Evolutionary conservation across 257 asterid species (phyloP), one percentile per base, ranked within the genome.

Genomic region (Ehretia macrophylla): DNA sequence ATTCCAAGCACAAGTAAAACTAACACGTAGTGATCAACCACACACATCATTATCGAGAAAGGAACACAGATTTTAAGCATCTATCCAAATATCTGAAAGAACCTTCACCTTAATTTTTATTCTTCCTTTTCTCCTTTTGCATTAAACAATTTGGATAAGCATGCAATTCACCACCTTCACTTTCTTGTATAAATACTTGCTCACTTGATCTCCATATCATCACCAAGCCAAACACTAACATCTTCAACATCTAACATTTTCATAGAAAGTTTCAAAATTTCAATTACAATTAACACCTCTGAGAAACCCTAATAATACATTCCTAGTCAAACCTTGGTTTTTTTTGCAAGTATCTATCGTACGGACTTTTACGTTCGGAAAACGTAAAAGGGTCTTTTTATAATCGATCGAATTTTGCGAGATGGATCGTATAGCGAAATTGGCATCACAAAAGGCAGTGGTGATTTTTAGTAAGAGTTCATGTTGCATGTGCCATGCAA

Each of bases 401-500:
- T 38, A 38, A 5, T 38, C 11, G 11, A 38, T 38, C 6, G 9
- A 42, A 42, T 42, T 20, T 23, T 17, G 11, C 14, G 2, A 3
- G 0, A 83, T 83, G 96, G 95, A 85, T 59, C 72, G 79, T 3
- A 58, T 88, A 38, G 79, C 73, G 4, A 81, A 73, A 51, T 48
- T 79, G 56, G 79, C 81, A 0, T 83, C 95, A 8, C 87, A 83
- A 65, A 83, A 67, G 44, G 95, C 96, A 22, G 89, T 83, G 8
- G 92, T 87, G 83, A 85, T 87, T 19, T 87, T 87, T 71, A 85
- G 91, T 70, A 82, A 84, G 88, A 82, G 88, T 57, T 68, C 94
- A 1, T 87, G 95, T 45, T 87, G 94, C 75, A 84, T 88, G 95
- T 88, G 96, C 72, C 96, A 88, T 64, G 87, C 95, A 17, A 83